Evolutionary conservation across 371 early-diverging fungal species (phyloP).

Genomic region (Mortierella sp.): DNA sequence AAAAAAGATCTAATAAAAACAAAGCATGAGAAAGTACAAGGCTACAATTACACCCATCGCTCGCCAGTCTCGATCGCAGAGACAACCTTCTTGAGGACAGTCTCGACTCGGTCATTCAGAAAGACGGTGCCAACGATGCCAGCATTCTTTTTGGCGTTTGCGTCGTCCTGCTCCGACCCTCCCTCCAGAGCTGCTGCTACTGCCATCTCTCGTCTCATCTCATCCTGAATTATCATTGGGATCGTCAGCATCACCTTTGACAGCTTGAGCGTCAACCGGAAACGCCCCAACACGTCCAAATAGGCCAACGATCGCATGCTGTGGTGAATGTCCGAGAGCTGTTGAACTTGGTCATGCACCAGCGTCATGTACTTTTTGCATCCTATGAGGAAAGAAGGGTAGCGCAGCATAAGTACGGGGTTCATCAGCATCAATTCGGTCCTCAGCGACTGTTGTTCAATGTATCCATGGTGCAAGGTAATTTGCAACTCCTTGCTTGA

Average conservation of each 20-base stretch:
- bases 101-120: constrained; percentile 63
- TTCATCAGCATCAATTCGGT: neutral
- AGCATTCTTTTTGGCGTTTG: constrained; percentile 46
- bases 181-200: constrained; percentile 54
- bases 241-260: constrained; percentile 68
- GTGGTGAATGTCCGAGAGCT: constrained; percentile 72
- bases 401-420: neutral
- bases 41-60: constrained; percentile 55
- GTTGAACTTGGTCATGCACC: constrained; percentile 71
- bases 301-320: constrained; percentile 69
- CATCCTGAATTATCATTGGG: constrained; percentile 72
- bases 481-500: neutral
- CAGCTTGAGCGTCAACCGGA: constrained; percentile 69
- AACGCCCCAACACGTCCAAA: constrained; percentile 70
- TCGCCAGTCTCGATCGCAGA: constrained; percentile 69
- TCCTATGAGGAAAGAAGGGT: constrained; percentile 41
- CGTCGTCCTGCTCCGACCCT: constrained; percentile 47
- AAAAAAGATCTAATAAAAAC: neutral
- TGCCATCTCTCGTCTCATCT: constrained; percentile 55
- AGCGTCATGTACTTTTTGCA: constrained; percentile 73
- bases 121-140: constrained; percentile 61
- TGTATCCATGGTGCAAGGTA: neutral
- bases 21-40: neutral
- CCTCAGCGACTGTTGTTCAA: neutral
- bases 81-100: constrained; percentile 67